A percentile compares a stretch with the other conserved stretches of the same genome.
Conservation (phyloP, 2,329 filamentous ascomycete species). For the Periconia sp. region DNA sequence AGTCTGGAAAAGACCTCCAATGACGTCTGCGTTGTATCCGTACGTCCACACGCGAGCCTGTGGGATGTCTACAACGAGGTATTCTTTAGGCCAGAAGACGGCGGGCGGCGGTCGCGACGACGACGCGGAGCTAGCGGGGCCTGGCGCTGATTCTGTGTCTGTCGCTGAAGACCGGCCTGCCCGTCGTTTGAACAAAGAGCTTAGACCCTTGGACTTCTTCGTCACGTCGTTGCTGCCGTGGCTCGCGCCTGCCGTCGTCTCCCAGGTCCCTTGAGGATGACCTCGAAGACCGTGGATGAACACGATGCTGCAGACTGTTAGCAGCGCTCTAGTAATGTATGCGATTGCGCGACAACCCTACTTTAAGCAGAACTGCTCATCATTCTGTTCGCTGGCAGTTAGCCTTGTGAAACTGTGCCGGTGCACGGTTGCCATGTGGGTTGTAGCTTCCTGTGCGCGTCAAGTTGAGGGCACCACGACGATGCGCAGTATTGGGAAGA, state of each 20-base stretch:
- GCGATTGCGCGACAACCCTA: slow-evolving; percentile 3
- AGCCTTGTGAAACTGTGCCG: slow-evolving; percentile 14
- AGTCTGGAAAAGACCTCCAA: slow-evolving; percentile 42
- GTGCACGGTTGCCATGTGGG: slow-evolving; percentile 14
- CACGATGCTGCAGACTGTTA: slow-evolving; percentile 35
- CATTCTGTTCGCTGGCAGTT: slow-evolving; percentile 1
- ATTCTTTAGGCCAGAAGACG: slow-evolving; percentile 46
- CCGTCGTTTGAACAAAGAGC: slow-evolving; percentile 12
- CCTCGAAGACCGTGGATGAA: slow-evolving; percentile 46
- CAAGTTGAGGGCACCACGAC: slow-evolving; percentile 1
- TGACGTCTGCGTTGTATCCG: slow-evolving; percentile 50
- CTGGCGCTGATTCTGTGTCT: slow-evolving; percentile 5
- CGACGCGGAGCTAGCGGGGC: background rate
- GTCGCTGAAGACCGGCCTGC: background rate
- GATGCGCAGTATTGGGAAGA: slow-evolving; percentile 3
- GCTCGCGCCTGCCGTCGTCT: slow-evolving; percentile 15
- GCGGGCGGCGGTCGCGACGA: slow-evolving; percentile 4
- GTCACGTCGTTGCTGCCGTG: slow-evolving; percentile 15
- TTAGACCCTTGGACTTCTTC: slow-evolving; percentile 9
- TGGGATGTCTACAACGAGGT: slow-evolving; percentile 41
- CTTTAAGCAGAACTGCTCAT: slow-evolving; percentile 12
- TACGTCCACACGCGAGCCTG: slow-evolving; percentile 49
- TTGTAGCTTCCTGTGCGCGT: slow-evolving; percentile 3
- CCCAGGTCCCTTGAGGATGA: slow-evolving; percentile 44
- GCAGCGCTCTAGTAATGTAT: background rate